A percentile compares a stretch with the other conserved stretches of the same genome.
Evolutionary conservation across 805 yeast genomes (phyloP).

Genomic region (Ogataea polymorpha): DNA sequence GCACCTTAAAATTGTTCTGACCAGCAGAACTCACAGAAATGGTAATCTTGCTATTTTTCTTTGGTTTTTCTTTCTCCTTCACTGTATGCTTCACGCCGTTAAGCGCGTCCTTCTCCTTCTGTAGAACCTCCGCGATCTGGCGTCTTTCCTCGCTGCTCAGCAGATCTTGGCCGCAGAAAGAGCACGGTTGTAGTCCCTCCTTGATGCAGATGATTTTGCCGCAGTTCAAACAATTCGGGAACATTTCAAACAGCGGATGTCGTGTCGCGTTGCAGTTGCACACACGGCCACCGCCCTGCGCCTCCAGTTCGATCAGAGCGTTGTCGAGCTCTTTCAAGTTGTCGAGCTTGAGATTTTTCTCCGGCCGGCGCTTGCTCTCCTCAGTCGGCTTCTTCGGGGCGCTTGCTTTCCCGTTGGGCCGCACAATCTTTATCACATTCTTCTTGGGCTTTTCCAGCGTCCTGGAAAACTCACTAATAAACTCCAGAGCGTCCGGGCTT

Average conservation of each 20-base stretch:
- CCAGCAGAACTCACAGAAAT: constrained; percentile 58
- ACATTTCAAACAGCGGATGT: constrained; percentile 84
- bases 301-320: constrained; percentile 44
- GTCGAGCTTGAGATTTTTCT: constrained; percentile 38
- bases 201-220: constrained; percentile 89
- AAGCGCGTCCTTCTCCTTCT: constrained; percentile 48
- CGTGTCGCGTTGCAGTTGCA: constrained; percentile 86
- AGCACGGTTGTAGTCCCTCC: constrained; percentile 90
- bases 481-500: constrained; percentile 47
- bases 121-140: constrained; percentile 52
- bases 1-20: constrained; percentile 63
- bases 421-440: constrained; percentile 4
- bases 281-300: constrained; percentile 18
- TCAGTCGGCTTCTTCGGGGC: neutral
- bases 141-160: constrained; percentile 59
- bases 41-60: constrained; percentile 49
- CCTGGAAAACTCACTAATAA: constrained; percentile 43
- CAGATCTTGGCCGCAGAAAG: constrained; percentile 71
- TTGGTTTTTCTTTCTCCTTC: constrained; percentile 22
- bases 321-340: constrained; percentile 48
- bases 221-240: constrained; percentile 91
- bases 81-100: constrained; percentile 27
- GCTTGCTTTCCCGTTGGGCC: neutral
- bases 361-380: neutral
- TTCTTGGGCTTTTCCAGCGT: constrained; percentile 30